These are phyloP conservation scores for Phaeodactylum tricornutum DNA, from an alignment of 108 stramenopile species.

Conservation along the genomic window DNA sequence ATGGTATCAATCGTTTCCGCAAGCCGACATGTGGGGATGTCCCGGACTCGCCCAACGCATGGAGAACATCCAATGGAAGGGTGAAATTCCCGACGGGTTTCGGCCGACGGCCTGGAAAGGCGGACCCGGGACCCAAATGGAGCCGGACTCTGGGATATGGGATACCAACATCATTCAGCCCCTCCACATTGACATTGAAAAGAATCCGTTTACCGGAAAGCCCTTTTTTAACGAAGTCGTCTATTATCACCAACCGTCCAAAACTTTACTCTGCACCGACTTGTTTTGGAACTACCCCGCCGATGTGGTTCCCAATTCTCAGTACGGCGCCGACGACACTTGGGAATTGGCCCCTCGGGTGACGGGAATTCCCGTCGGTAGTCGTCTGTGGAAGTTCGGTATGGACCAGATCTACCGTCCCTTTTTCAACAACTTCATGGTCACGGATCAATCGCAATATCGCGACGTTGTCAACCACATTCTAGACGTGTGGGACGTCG, in stretches of 20 bases:
- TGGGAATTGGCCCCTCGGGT: conserved; percentile 71
- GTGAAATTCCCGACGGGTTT: conserved; percentile 47
- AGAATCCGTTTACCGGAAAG: conserved; percentile 68
- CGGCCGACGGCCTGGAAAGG: conserved; percentile 27
- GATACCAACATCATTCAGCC: conserved; percentile 50
- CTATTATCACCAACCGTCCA: conserved; percentile 56
- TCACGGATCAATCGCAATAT: conserved; percentile 28
- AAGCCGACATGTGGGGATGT: conserved; percentile 76
- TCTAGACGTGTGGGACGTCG: conserved; percentile 59
- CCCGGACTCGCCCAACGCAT: conserved; percentile 54
- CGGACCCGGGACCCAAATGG: background rate
- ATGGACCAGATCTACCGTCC: conserved; percentile 78
- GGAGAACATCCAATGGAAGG: conserved; percentile 44
- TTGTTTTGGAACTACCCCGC: conserved; percentile 83
- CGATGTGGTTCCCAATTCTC: conserved; percentile 60
- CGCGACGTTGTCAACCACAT: conserved; percentile 16
- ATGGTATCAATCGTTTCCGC: conserved; percentile 52
- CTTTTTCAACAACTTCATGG: conserved; percentile 79
- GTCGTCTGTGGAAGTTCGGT: conserved; percentile 58
- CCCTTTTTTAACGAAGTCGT: conserved; percentile 84
- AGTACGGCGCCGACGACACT: conserved; percentile 19
- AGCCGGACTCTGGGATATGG: conserved; percentile 28
- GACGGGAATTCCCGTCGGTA: conserved; percentile 50
- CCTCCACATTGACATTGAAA: conserved; percentile 61
- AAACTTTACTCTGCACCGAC: conserved; percentile 70